phyloP scores from a whole-genome alignment of 306 rosid species.

The Vicia sativa region DNA sequence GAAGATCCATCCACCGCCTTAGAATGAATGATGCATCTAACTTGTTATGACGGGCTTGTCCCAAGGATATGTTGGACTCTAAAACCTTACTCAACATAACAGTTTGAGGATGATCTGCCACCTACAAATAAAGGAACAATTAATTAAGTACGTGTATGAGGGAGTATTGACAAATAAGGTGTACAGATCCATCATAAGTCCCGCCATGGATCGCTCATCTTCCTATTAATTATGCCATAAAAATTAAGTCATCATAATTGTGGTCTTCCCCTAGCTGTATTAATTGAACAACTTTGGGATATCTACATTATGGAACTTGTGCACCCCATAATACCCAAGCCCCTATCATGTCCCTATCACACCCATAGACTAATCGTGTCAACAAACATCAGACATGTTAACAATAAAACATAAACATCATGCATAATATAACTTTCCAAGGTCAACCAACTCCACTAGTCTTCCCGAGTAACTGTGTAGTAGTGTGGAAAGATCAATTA shows the following conservation, averaged over 20 bases:
- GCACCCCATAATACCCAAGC: background rate
- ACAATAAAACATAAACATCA: background rate
- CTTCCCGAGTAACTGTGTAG: background rate
- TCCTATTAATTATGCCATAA: background rate
- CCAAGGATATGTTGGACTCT: conserved; percentile 61
- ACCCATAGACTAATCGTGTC: background rate
- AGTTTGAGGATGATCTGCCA: conserved; percentile 92
- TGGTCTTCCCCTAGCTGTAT: background rate
- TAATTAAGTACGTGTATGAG: conserved; percentile 29
- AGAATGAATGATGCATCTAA: conserved; percentile 45
- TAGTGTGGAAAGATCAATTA: background rate
- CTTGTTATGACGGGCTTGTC: conserved; percentile 60
- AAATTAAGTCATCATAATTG: background rate
- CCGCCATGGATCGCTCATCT: background rate
- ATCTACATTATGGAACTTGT: background rate
- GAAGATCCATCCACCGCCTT: conserved; percentile 80
- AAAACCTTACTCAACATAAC: conserved; percentile 71
- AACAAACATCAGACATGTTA: background rate
- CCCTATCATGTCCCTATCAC: background rate
- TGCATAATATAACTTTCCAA: background rate
- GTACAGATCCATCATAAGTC: background rate
- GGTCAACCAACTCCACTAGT: background rate
- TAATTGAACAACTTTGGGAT: background rate
- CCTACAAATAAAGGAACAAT: conserved; percentile 50
- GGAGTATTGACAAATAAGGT: conserved; percentile 25